Base-by-base conservation (phyloP, 768 basidiomycete genomes). In the Phaeolepiota aurea region DNA sequence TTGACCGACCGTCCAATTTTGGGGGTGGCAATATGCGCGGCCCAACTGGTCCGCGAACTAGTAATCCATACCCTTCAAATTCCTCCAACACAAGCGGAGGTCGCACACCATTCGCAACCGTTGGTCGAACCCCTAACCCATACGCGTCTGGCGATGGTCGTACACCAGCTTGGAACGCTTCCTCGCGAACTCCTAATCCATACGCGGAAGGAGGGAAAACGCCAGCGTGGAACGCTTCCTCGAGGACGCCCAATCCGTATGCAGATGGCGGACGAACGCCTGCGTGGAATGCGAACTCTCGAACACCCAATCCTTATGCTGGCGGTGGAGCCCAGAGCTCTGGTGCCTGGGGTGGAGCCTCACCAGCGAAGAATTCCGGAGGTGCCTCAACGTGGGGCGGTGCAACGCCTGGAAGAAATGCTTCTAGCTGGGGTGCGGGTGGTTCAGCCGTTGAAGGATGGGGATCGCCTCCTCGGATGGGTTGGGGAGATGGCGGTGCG, bases 281-380 rank as follows among this genome's bases (percentile, higher is more conserved):
- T 0, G 82, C 80, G 12, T 82, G 80, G 72, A 73, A 67, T 45
- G 71, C 71, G 5, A 63, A 65, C 31, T 74, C 77, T 20, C 64
- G 75, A 41, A 87, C 86, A 2, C 84, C 86, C 3, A 87, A 86
- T 55, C 82, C 83, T 1, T 82, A 86, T 20, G 75, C 76, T 0
- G 74, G 71, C 41, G 66, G 72, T 45, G 58, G 62, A 16, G 51
- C 37, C 2, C 10, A 19, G 55, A 28, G 54, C 49, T 13, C 62
- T 58, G 33, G 62, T 45, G 59, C 51, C 50, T 55, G 55, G 37
- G 51, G 53, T 31, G 59, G 54, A 16, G 47, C 47, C 39, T 44
- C 45, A 18, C 47, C 42, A 34, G 45, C 32, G 7, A 35, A 35
- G 33, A 7, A 7, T 7, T 14, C 12, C 16, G 14, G 28, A 15